Base-by-base conservation (phyloP, 257 asterid species). In the Datura wrightii region DNA sequence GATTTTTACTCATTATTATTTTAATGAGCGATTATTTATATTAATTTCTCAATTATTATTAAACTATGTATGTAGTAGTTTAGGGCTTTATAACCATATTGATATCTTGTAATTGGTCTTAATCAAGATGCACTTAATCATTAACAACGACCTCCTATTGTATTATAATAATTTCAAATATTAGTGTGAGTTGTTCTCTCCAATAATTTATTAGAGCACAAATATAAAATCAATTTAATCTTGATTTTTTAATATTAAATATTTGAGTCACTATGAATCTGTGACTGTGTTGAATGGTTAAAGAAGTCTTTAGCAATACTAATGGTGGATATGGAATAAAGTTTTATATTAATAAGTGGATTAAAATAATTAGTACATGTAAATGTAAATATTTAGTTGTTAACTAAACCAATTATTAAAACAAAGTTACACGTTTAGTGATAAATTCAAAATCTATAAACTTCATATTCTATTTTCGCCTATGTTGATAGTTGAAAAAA, bases 111-210 rank as follows among this genome's bases (percentile, higher is more conserved):
- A 24, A 48, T 76, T 76, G 62, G 46, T 50, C 46, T 31, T 76
- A 76, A 76, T 76, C 62, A 76, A 76, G 46, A 50, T 31, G 46
- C 82, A 76, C 31, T 69, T 8, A 48, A 74, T 74, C 81, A 74
- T 74, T 76, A 24, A 50, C 31, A 31, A 76, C 31, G 62, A 50
- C 46, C 24, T 24, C 62, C 34, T 13, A 6, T 50, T 50, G n/a
- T 24, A 13, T 11, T 76, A 76, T 50, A 50, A 31, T 31, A 50
- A 48, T 76, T 76, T 44, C 5, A 50, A 19, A 11, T 11, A 44
- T 19, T 72, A 46, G 41, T 72, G 56, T 46, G 42, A 48, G 14
- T 2, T 48, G 81, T 76, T 5, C 62, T 50, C 46, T 4, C 44
- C 0, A 50, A 24, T 76, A 31, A 13, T 13, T 76, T 24, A 50